These are phyloP conservation scores for Apophysomyces trapeziformis DNA, from an alignment of 371 early-diverging fungal genomes.

Conservation along the genomic window DNA sequence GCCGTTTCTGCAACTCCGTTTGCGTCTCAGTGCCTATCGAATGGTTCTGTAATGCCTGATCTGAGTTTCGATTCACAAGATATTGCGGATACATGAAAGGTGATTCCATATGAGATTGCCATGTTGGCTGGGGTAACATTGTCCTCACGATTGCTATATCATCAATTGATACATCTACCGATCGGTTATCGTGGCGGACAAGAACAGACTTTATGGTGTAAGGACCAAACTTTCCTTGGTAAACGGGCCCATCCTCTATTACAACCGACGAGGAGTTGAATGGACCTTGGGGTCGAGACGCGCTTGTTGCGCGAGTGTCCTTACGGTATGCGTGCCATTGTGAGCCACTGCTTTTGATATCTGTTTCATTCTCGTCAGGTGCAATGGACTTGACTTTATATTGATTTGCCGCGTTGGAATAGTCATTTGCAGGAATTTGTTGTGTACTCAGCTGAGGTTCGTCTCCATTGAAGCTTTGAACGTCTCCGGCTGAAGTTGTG, in stretches of 20 bases:
- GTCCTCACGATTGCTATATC: background rate
- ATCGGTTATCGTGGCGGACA: background rate
- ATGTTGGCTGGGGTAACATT: background rate
- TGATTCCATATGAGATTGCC: slow-evolving; percentile 7
- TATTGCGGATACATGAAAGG: slow-evolving; percentile 18
- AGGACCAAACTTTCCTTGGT: background rate
- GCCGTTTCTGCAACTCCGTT: background rate
- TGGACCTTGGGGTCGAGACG: background rate
- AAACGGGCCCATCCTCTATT: background rate
- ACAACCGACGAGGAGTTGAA: background rate
- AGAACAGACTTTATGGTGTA: background rate
- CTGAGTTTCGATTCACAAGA: background rate
- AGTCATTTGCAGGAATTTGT: background rate
- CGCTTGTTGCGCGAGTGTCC: background rate
- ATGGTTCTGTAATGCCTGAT: background rate
- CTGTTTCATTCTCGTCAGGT: background rate
- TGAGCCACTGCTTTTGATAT: background rate
- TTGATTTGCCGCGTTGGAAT: background rate
- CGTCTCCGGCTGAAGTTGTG: background rate
- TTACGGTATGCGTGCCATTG: background rate
- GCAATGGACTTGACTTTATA: background rate
- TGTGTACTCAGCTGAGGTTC: background rate
- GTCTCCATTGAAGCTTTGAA: background rate
- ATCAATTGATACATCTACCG: background rate
- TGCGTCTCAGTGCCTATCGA: background rate